Percentiles rank a stretch among this genome's conserved stretches.
These are phyloP conservation scores for Ajuga chamaepitys DNA, from an alignment of 257 asterid species.

Conservation along the genomic window DNA sequence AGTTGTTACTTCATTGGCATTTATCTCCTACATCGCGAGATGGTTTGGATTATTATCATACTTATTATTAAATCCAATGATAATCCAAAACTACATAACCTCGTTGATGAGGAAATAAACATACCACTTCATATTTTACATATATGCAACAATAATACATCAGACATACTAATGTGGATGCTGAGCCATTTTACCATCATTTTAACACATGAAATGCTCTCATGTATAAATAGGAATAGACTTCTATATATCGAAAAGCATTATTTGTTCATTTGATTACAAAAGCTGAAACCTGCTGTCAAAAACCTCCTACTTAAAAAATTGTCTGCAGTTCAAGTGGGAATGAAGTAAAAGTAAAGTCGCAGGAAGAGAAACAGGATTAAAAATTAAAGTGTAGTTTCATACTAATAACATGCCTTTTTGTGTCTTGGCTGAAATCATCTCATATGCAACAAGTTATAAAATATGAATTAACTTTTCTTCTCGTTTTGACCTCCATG, in stretches of 20 bases:
- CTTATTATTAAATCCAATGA: background rate
- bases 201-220: background rate
- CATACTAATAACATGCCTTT: background rate
- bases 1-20: background rate
- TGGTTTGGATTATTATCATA: background rate
- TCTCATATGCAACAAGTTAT: background rate
- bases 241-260: too few relatives aligned
- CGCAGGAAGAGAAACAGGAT: slow-evolving; percentile 7
- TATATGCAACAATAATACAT: too few relatives aligned
- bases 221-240: background rate
- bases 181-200: background rate
- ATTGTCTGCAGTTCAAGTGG: background rate
- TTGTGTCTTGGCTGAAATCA: background rate
- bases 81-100: background rate
- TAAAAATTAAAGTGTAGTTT: background rate
- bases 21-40: background rate
- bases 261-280: background rate
- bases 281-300: too few relatives aligned
- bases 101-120: background rate
- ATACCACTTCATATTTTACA: background rate
- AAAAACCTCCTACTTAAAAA: background rate
- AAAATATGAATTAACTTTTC: background rate
- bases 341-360: background rate
- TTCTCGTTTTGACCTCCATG: background rate
- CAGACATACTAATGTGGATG: background rate